These are phyloP conservation scores for Debaryomyces prosopidis DNA, from an alignment of 805 yeast species.

Conservation along the genomic window DNA sequence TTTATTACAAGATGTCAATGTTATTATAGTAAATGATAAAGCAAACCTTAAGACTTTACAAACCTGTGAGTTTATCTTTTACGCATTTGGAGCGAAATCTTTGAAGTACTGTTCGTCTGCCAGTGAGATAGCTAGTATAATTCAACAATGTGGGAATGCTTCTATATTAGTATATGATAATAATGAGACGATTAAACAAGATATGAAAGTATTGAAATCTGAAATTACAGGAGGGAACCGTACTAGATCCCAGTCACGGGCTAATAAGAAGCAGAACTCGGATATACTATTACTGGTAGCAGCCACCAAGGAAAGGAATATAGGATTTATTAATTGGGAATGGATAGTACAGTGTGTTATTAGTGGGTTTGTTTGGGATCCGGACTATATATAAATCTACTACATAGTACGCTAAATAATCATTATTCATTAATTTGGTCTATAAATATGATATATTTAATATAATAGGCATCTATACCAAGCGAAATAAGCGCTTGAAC, in stretches of 20 bases:
- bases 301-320: neutral
- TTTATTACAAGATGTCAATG: conserved; percentile 29
- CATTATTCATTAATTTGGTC: neutral
- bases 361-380: conserved; percentile 33
- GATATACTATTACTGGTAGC: neutral
- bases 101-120: conserved; percentile 10
- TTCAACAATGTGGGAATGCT: neutral
- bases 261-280: conserved; percentile 3
- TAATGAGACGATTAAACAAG: conserved; percentile 6
- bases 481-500: conserved; percentile 21
- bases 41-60: conserved; percentile 27
- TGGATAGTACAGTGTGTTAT: conserved; percentile 68
- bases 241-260: conserved; percentile 1
- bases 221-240: neutral
- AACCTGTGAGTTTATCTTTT: conserved; percentile 45
- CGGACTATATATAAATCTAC: conserved; percentile 5
- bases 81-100: conserved; percentile 44
- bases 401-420: neutral
- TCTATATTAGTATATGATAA: conserved; percentile 28
- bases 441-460: neutral
- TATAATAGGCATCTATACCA: conserved; percentile 1
- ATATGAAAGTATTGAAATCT: neutral
- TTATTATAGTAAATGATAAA: conserved; percentile 36
- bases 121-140: conserved; percentile 6
- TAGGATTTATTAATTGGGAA: conserved; percentile 54